Percentiles rank a stretch among this genome's conserved stretches.
phyloP scores from a whole-genome alignment of 139 green algal genomes.

The Ettlia oleoabundans region DNA sequence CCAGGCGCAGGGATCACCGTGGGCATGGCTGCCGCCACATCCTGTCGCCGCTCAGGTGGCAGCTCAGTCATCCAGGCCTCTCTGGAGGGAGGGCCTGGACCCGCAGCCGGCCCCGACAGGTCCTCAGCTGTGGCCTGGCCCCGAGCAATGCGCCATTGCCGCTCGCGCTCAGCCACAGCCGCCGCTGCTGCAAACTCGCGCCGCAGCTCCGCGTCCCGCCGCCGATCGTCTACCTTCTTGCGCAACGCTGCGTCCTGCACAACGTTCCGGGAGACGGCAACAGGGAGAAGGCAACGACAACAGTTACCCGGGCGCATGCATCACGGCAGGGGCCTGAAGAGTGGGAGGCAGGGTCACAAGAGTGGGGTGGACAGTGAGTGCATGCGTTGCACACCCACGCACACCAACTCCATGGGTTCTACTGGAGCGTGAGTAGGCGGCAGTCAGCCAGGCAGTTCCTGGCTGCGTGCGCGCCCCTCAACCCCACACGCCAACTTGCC shows the following conservation, averaged over 20 bases:
- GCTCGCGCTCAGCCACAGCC: constrained; percentile 58
- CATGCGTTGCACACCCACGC: no score
- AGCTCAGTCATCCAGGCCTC: constrained; percentile 90
- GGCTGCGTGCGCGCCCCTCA: no score
- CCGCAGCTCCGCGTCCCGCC: constrained; percentile 66
- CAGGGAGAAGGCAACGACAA: not conserved
- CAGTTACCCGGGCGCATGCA: no score
- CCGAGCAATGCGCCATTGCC: constrained; percentile 69
- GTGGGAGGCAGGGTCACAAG: no score
- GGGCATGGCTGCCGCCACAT: not conserved
- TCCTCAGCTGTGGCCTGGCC: constrained; percentile 66
- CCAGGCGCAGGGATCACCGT: not conserved
- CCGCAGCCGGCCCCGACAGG: constrained; percentile 30
- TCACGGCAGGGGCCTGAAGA: no score
- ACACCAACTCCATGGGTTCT: no score
- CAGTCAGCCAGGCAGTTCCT: no score
- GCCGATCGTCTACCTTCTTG: constrained; percentile 55
- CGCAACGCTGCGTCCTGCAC: constrained; percentile 55
- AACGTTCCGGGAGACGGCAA: no score
- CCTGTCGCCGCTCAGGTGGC: constrained; percentile 46
- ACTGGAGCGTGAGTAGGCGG: no score
- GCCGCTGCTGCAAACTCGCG: constrained; percentile 40
- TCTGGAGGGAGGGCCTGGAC: constrained; percentile 19
- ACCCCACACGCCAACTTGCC: constrained; percentile 1
- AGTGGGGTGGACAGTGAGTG: no score